phyloP scores from a whole-genome alignment of 2,329 filamentous ascomycete species.

The Cladophialophora exuberans region DNA sequence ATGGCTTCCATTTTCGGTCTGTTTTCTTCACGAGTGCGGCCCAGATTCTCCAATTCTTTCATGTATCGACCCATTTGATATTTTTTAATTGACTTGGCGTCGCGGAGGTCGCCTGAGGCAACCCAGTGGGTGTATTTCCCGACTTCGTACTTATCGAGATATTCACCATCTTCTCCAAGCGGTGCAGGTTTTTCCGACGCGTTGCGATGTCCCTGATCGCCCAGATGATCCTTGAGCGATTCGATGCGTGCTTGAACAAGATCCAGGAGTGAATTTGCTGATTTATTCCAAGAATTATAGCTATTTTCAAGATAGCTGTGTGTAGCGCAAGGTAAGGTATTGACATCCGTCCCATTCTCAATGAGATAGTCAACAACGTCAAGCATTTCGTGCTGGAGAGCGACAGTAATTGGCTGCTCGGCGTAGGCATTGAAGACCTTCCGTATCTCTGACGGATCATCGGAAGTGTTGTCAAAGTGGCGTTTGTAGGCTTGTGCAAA shows the following conservation, averaged over 20 bases:
- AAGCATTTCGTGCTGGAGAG: slow-evolving; percentile 55
- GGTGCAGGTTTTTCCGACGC: slow-evolving; percentile 11
- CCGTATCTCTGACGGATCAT: slow-evolving; percentile 51
- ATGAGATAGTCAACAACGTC: slow-evolving; percentile 63
- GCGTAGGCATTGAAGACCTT: slow-evolving; percentile 51
- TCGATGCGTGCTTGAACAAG: slow-evolving; percentile 58
- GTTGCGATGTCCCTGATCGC: slow-evolving; percentile 3
- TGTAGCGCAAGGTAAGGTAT: slow-evolving; percentile 55
- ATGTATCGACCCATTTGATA: slow-evolving; percentile 41
- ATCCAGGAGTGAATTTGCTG: slow-evolving; percentile 59
- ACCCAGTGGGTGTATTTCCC: slow-evolving; percentile 66
- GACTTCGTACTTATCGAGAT: slow-evolving; percentile 52
- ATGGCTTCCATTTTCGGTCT: slow-evolving; percentile 62
- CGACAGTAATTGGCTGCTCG: slow-evolving; percentile 69
- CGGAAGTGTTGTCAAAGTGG: slow-evolving; percentile 40
- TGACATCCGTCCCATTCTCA: slow-evolving; percentile 66
- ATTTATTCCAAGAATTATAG: slow-evolving; percentile 33
- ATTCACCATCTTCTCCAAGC: slow-evolving; percentile 50
- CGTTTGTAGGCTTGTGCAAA: slow-evolving; percentile 64
- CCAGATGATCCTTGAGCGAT: slow-evolving; percentile 53
- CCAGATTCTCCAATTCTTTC: slow-evolving; percentile 38
- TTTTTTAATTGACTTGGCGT: slow-evolving; percentile 37
- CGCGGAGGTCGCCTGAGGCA: slow-evolving; percentile 44
- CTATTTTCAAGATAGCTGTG: slow-evolving; percentile 29
- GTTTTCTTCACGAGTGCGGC: slow-evolving; percentile 35